phyloP scores from a whole-genome alignment of 257 asterid species.

The Nemophila menziesii region DNA sequence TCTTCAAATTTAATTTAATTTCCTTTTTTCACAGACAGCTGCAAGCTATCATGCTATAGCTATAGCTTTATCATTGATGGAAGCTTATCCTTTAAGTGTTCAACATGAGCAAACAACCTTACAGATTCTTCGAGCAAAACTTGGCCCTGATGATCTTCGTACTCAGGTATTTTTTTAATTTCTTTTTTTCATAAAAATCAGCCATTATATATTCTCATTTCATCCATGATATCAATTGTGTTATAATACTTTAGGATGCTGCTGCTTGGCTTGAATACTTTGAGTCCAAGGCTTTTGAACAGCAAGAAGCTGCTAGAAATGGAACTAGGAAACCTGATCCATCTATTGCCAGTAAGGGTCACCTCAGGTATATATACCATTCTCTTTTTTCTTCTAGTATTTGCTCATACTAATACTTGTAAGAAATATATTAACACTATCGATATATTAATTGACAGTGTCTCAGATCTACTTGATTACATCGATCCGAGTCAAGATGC shows the following conservation, averaged over 20 bases:
- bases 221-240: constrained; percentile 5
- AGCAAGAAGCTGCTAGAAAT: constrained; percentile 91
- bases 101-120: constrained; percentile 92
- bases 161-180: constrained; percentile 52
- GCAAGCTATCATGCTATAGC: constrained; percentile 97
- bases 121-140: constrained; percentile 76
- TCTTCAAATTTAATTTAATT: not conserved
- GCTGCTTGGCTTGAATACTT: constrained; percentile 97
- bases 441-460: constrained; percentile 32
- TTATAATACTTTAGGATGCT: constrained; percentile 54
- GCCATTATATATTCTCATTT: constrained; percentile 5
- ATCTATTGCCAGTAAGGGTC: constrained; percentile 94
- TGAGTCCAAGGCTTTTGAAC: constrained; percentile 90
- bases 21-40: constrained; percentile 53
- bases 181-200: constrained; percentile 3
- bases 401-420: not conserved
- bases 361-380: constrained; percentile 42
- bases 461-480: constrained; percentile 89
- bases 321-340: constrained; percentile 89
- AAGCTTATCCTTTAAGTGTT: constrained; percentile 89
- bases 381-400: not conserved
- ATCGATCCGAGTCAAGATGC: constrained; percentile 71
- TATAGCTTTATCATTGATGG: constrained; percentile 92
- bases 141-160: constrained; percentile 89
- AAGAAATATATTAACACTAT: not conserved